Conservation (phyloP, 371 early-diverging fungal species). For the Batrachochytrium dendrobatidis region DNA sequence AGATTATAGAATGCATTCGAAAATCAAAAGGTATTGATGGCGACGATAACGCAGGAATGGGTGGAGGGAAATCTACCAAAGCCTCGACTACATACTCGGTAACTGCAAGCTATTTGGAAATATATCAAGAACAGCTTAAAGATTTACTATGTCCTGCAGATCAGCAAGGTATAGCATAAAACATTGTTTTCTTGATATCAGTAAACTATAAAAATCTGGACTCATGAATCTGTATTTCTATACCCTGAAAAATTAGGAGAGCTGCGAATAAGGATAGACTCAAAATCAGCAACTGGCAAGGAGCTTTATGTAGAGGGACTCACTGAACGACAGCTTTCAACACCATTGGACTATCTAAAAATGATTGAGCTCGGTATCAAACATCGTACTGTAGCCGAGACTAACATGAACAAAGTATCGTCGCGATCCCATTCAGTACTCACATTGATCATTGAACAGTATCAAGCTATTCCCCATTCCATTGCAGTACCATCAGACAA, state of each 20-base stretch:
- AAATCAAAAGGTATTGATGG: slow-evolving; percentile 12
- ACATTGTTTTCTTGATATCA: not conserved
- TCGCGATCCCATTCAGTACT: slow-evolving; percentile 47
- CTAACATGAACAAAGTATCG: slow-evolving; percentile 40
- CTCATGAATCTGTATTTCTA: too few relatives aligned
- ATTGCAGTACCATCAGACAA: not conserved
- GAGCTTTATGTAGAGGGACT: slow-evolving; percentile 28
- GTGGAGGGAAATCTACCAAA: slow-evolving; percentile 11
- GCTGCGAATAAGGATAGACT: slow-evolving; percentile 30
- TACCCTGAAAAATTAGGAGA: too few relatives aligned
- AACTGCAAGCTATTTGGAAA: slow-evolving; percentile 38
- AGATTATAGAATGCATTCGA: slow-evolving; percentile 21
- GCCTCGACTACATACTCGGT: not conserved
- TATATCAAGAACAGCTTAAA: slow-evolving; percentile 50
- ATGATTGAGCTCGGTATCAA: slow-evolving; percentile 21
- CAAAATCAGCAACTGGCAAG: slow-evolving; percentile 24
- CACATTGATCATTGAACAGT: slow-evolving; percentile 29
- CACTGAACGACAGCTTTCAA: slow-evolving; percentile 23
- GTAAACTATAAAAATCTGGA: too few relatives aligned
- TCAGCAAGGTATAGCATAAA: slow-evolving; percentile 19
- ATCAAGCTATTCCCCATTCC: slow-evolving; percentile 1
- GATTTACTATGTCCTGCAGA: slow-evolving; percentile 33
- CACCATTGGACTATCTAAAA: slow-evolving; percentile 18
- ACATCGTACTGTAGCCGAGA: slow-evolving; percentile 36
- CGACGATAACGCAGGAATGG: slow-evolving; percentile 9